Percentiles rank a stretch among this genome's conserved stretches.
Evolutionary conservation across 768 basidiomycete genomes (phyloP).

Genomic region (Naematelia encephala): DNA sequence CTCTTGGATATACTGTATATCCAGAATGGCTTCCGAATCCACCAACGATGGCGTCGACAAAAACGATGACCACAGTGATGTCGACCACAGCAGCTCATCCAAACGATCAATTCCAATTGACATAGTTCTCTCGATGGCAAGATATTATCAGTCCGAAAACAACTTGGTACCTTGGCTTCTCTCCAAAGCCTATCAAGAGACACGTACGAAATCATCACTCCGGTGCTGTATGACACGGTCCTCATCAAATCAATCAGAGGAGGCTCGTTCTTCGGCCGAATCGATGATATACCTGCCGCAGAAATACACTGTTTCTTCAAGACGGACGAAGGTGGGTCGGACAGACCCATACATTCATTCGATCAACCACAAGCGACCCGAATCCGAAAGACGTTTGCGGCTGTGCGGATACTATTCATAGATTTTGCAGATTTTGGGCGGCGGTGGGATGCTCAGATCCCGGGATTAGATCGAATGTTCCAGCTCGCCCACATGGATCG

Average conservation of each 20-base stretch:
- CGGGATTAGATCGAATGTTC: background rate
- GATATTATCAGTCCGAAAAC: background rate
- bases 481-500: background rate
- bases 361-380: background rate
- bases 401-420: background rate
- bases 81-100: too few species aligned
- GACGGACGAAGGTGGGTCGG: background rate
- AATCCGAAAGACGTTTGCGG: background rate
- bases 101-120: background rate
- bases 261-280: background rate
- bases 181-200: background rate
- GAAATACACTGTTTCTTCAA: background rate
- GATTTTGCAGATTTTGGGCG: background rate
- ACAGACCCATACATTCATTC: background rate
- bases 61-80: too few species aligned
- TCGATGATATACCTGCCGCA: background rate
- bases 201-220: background rate
- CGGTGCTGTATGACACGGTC: background rate
- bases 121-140: background rate
- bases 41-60: too few species aligned
- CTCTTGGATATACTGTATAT: too few species aligned
- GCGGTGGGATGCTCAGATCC: too few species aligned
- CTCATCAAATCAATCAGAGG: background rate
- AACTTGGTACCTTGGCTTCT: background rate
- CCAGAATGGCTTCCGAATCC: too few species aligned